Evolutionary conservation across 352 stramenopile genomes (phyloP).

Genomic region (Phytophthora hybrid): DNA sequence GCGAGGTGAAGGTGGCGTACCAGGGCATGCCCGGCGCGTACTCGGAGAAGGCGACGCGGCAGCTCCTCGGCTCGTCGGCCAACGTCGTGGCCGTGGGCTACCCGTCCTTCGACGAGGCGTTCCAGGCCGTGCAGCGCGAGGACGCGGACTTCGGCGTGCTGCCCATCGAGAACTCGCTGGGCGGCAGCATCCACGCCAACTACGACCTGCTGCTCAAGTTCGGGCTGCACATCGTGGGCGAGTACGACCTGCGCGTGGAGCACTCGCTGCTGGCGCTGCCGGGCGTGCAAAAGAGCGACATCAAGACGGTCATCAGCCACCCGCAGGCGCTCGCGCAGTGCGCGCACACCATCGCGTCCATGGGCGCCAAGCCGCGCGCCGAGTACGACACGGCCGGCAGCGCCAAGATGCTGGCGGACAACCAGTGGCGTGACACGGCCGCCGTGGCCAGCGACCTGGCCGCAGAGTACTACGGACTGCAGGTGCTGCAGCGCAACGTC

Average conservation of each 20-base stretch:
- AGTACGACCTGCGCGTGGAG: constrained; percentile 87
- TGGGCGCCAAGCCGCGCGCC: constrained; percentile 78
- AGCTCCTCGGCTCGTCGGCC: constrained; percentile 83
- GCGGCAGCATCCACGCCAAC: constrained; percentile 97
- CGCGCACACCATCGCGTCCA: constrained; percentile 93
- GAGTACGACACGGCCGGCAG: constrained; percentile 98
- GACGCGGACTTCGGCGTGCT: constrained; percentile 96
- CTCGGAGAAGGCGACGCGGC: constrained; percentile 96
- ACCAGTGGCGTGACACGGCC: constrained; percentile 85
- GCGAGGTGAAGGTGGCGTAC: constrained; percentile 92
- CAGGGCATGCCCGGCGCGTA: constrained; percentile 97
- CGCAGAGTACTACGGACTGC: constrained; percentile 94
- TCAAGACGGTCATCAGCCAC: constrained; percentile 97
- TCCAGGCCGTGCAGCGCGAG: constrained; percentile 72
- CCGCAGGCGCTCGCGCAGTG: constrained; percentile 97
- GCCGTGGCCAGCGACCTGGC: constrained; percentile 97
- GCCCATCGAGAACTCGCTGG: constrained; percentile 96
- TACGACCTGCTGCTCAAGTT: constrained; percentile 92
- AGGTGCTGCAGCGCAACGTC: constrained; percentile 72
- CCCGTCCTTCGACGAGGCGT: constrained; percentile 54
- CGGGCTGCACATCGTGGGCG: constrained; percentile 78
- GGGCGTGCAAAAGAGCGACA: constrained; percentile 86
- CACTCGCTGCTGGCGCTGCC: constrained; percentile 94
- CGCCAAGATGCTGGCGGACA: constrained; percentile 96
- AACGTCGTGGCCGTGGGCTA: constrained; percentile 76